Evolutionary conservation across 495 filamentous ascomycete genomes (phyloP).

Genomic region (Baudoinia panamericana): DNA sequence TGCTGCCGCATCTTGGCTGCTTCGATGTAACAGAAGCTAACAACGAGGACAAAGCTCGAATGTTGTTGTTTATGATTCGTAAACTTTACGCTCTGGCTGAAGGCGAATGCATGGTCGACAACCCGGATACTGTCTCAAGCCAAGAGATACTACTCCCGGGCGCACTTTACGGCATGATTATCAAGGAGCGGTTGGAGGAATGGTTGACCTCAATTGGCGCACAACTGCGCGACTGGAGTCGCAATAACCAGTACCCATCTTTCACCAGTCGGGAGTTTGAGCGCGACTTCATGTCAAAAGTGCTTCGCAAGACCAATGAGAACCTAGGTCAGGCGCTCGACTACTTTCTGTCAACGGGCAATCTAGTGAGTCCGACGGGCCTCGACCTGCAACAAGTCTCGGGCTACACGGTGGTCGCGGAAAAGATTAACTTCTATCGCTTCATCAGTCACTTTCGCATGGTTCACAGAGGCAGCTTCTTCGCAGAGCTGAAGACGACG

Average conservation of each 20-base stretch:
- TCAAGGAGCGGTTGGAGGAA: constrained; percentile 90
- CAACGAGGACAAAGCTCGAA: constrained; percentile 80
- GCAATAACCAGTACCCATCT: constrained; percentile 43
- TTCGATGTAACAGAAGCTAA: constrained; percentile 58
- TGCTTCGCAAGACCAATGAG: constrained; percentile 70
- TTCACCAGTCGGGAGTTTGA: constrained; percentile 61
- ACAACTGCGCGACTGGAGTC: constrained; percentile 55
- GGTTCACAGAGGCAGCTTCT: constrained; percentile 98
- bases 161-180: constrained; percentile 83
- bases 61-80: constrained; percentile 89
- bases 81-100: constrained; percentile 88
- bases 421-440: constrained; percentile 97
- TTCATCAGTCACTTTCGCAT: constrained; percentile 99
- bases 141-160: constrained; percentile 89
- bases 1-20: constrained; percentile 79
- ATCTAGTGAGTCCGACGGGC: constrained; percentile 77
- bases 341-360: constrained; percentile 94
- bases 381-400: constrained; percentile 88
- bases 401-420: constrained; percentile 89
- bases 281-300: constrained; percentile 62
- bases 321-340: constrained; percentile 76
- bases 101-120: constrained; percentile 83
- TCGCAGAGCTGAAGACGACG: constrained; percentile 92
- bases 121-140: constrained; percentile 88
- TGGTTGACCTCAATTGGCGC: constrained; percentile 55